Conservation (phyloP, 495 filamentous ascomycete genomes). For the Emericellopsis terricola region DNA sequence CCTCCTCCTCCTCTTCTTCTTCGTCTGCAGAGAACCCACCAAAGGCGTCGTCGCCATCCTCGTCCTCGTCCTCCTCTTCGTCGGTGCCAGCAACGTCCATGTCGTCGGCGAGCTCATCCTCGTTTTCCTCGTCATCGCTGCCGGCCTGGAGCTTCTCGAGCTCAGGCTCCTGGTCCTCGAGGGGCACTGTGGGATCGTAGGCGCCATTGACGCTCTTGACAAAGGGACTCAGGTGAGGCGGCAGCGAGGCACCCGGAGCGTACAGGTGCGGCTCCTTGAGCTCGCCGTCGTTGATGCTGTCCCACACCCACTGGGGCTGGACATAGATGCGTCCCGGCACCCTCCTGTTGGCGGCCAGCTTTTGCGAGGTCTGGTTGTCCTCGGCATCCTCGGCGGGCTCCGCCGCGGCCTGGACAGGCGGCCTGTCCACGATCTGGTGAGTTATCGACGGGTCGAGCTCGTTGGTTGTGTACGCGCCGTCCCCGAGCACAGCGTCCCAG, state of each 20-base stretch:
- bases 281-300: constrained; percentile 78
- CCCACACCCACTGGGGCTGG: constrained; percentile 98
- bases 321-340: constrained; percentile 81
- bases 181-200: constrained; percentile 72
- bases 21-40: constrained; percentile 12
- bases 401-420: constrained; percentile 43
- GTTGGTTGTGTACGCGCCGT: constrained; percentile 78
- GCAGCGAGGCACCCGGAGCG: constrained; percentile 70
- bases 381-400: constrained; percentile 37
- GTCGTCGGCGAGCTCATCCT: constrained; percentile 18
- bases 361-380: constrained; percentile 36
- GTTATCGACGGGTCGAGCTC: constrained; percentile 79
- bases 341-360: constrained; percentile 37
- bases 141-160: constrained; percentile 52
- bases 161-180: constrained; percentile 70
- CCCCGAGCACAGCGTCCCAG: constrained; percentile 79
- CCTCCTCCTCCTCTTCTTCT: constrained; percentile 27
- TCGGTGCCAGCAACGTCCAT: constrained; percentile 8
- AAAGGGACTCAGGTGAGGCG: constrained; percentile 91
- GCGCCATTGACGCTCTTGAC: constrained; percentile 67
- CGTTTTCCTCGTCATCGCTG: constrained; percentile 35
- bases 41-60: constrained; percentile 23
- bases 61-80: constrained; percentile 23
- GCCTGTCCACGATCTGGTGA: constrained; percentile 87
- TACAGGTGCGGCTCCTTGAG: constrained; percentile 78